Base-by-base conservation (phyloP, 2,329 filamentous ascomycete genomes). In the Colletotrichum karsti region DNA sequence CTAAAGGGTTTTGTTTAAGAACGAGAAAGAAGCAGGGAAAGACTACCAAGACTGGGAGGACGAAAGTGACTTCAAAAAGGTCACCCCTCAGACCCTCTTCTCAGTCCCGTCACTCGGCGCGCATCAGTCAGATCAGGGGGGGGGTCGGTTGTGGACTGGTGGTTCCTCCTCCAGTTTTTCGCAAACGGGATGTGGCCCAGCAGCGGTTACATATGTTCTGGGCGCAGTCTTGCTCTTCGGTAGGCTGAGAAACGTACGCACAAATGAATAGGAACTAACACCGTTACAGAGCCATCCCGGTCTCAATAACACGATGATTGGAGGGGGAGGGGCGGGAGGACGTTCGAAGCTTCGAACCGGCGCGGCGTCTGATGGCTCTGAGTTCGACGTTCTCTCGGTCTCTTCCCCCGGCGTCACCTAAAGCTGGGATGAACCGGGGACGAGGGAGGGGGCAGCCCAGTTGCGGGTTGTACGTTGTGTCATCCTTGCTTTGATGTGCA, bases 401-500 rank as follows among this genome's bases (percentile, higher is more conserved):
- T n/a, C n/a, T n/a, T n/a, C 26, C 55, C 24, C 26, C 39, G 8
- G 13, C 24, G 37, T 42, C 39, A 18, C 26, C 33, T 59, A 37
- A 51, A 37, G 28, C 50, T 53, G 50, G 50, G 50, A 53, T 53
- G 50, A 53, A 53, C 48, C 28, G 48, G 28, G 48, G 26, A 53
- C 37, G 37, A 7, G 30, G 30, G 30, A 4, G 30, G 30, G 10
- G 26, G 48, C 9, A 26, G 26, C 30, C 48, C 48, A 33, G 48
- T 2, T 24, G 28, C 50, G 50, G 20, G 30, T n/a, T 53, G 30
- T 8, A 30, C 50, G 30, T 41, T 55, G 60, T 53, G 37, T 20
- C 65, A 67, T 67, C 65, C 65, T 65, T 67, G 65, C 65, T 64
- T 46, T 48, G 65, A 67, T 67, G 64, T 64, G 60, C 65, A 67